phyloP scores from a whole-genome alignment of 306 rosid species.

The Quercus ilex region DNA sequence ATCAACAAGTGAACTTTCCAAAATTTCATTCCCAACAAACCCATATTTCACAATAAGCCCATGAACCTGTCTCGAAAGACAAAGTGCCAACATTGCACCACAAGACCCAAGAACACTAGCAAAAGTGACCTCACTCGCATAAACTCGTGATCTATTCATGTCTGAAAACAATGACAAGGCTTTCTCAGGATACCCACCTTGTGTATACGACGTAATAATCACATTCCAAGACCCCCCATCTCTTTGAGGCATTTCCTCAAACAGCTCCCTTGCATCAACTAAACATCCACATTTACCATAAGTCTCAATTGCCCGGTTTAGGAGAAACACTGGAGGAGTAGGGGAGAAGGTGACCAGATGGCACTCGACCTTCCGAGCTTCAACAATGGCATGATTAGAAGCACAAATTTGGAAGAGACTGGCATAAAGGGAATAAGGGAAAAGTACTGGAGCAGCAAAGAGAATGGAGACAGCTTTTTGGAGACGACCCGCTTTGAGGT shows the following conservation, averaged over 20 bases:
- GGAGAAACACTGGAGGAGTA: no score
- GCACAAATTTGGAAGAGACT: no score
- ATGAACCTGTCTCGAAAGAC: slow-evolving; percentile 53
- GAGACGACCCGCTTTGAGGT: slow-evolving; percentile 37
- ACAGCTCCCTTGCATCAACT: no score
- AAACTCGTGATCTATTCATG: slow-evolving; percentile 41
- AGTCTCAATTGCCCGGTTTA: no score
- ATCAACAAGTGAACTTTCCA: slow-evolving; percentile 75
- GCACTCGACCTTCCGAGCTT: no score
- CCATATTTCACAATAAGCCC: slow-evolving; percentile 50
- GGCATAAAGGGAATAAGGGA: no score
- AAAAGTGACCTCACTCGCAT: slow-evolving; percentile 48
- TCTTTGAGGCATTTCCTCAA: no score
- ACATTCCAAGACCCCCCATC: slow-evolving; percentile 65
- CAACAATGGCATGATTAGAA: no score
- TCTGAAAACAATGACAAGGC: slow-evolving; percentile 29
- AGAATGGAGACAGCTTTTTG: slow-evolving; percentile 36
- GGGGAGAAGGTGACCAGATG: no score
- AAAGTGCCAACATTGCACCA: slow-evolving; percentile 34
- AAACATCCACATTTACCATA: no score
- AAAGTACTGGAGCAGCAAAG: no score
- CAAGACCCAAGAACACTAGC: slow-evolving; percentile 62
- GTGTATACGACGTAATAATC: slow-evolving; percentile 47
- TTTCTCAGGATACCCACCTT: slow-evolving; percentile 27
- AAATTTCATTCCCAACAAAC: slow-evolving; percentile 46